Conservation (phyloP, 345 rosid species). For the Crucihimalaya himalaica region DNA sequence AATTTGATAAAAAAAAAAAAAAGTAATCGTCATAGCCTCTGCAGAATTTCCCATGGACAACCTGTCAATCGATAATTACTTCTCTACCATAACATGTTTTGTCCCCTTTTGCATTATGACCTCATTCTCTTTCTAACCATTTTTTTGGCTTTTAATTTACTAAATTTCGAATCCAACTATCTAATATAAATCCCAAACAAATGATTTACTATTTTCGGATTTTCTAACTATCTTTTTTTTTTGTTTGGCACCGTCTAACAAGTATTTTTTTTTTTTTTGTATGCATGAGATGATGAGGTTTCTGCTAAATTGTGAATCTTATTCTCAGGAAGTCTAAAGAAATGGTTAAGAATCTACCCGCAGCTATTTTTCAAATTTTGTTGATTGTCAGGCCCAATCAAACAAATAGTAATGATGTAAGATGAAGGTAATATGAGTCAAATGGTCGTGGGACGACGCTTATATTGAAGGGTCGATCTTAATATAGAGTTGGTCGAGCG, state of each 20-base stretch:
- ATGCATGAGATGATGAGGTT: neutral
- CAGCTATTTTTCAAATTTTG: neutral
- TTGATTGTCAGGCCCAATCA: no score
- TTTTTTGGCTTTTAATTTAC: conserved; percentile 31
- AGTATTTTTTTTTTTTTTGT: no score
- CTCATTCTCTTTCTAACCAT: conserved; percentile 39
- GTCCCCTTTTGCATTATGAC: conserved; percentile 44
- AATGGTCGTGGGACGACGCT: no score
- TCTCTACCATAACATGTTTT: conserved; percentile 47
- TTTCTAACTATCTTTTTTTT: neutral
- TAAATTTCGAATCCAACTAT: conserved; percentile 1
- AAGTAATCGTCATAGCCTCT: conserved; percentile 43
- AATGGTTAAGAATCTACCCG: neutral
- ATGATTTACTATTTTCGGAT: neutral
- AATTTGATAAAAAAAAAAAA: neutral
- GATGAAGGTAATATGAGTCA: no score
- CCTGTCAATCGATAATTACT: conserved; percentile 43
- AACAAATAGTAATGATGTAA: no score
- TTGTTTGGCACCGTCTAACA: neutral
- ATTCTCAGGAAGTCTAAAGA: neutral
- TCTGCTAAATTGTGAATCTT: neutral
- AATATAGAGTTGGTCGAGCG: no score
- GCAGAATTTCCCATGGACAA: conserved; percentile 42
- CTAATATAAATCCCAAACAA: neutral
- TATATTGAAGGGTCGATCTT: no score